These are phyloP conservation scores for Staphylotrichum tortipilum DNA, from an alignment of 495 filamentous ascomycete genomes.

Conservation along the genomic window DNA sequence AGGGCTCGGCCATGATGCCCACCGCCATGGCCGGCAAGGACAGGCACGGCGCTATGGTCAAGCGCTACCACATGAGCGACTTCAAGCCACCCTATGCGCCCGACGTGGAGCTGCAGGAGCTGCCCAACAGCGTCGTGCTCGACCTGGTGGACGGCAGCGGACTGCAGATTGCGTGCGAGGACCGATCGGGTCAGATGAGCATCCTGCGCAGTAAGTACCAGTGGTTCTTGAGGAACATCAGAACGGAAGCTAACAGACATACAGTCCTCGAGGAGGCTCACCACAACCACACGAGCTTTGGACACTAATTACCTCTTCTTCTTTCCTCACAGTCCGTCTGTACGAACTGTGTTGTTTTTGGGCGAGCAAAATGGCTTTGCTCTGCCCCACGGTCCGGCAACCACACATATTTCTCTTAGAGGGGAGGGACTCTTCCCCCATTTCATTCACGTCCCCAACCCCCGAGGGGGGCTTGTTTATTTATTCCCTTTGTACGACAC, in stretches of 20 bases:
- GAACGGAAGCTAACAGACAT: background rate
- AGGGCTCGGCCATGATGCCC: constrained; percentile 28
- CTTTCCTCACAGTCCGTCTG: background rate
- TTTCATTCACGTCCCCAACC: background rate
- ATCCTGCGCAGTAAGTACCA: constrained; percentile 54
- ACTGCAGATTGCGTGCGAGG: constrained; percentile 80
- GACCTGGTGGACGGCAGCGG: constrained; percentile 78
- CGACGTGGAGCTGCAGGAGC: constrained; percentile 79
- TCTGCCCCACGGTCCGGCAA: constrained; percentile 2
- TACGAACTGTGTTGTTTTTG: background rate
- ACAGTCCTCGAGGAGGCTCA: constrained; percentile 11
- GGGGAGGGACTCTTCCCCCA: background rate
- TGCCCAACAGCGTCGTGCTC: constrained; percentile 77
- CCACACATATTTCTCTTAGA: background rate
- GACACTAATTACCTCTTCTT: background rate
- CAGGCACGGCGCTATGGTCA: constrained; percentile 43
- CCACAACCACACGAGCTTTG: constrained; percentile 3
- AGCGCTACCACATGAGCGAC: constrained; percentile 72
- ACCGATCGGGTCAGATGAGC: constrained; percentile 59
- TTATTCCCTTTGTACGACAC: constrained; percentile 1
- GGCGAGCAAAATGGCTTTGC: background rate
- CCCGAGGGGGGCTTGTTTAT: no score
- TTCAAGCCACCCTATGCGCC: constrained; percentile 71
- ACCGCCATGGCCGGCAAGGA: constrained; percentile 35
- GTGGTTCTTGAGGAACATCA: background rate